Base-by-base conservation (phyloP, 352 stramenopile species). In the Phytophthora pisi region DNA sequence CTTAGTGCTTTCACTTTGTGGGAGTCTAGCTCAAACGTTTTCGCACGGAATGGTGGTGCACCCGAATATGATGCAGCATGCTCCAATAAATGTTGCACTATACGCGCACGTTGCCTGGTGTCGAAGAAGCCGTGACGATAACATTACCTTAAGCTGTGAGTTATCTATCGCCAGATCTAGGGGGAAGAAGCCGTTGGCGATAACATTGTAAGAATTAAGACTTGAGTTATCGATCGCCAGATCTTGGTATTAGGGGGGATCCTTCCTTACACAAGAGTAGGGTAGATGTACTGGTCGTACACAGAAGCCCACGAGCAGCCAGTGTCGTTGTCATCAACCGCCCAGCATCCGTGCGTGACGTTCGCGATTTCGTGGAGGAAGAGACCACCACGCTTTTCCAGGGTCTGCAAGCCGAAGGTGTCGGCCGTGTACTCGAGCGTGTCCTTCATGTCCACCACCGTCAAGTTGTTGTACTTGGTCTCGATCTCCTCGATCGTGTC, bases 201-300 rank as follows among this genome's bases (percentile, higher is more conserved):
- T 30, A 30, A 30, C 26, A 30, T 30, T 30, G 26, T 30, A 30
- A 20, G 20, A 20, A 20, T 30, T 30, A 30, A 6, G 26, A 30
- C 26, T 28, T 28, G 26, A 28, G 26, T 38, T 38, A 38, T 13
- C 31, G 4, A 38, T 15, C 34, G 34, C 15, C 34, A 42, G 5
- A 15, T 16, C 34, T 40, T 40, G 28, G 3, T 8, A 31, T 31
- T 40, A 16, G 10, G 10, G 34, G 34, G 34, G 13, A 15, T 40
- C 34, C 34, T 51, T 40, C 34, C 34, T 51, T 54, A 77, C 43
- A 65, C 57, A 16, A 74, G 61, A 9, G 51, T 54, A 20, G 70
- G 64, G 54, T 81, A 82, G 30, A 89, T 55, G 57, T 77, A 23
- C 24, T 80, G 58, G 47, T 86, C 72, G 46, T 81, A 87, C 30